Conservation (phyloP, 2,329 filamentous ascomycete genomes). For the Monilinia polystroma region DNA sequence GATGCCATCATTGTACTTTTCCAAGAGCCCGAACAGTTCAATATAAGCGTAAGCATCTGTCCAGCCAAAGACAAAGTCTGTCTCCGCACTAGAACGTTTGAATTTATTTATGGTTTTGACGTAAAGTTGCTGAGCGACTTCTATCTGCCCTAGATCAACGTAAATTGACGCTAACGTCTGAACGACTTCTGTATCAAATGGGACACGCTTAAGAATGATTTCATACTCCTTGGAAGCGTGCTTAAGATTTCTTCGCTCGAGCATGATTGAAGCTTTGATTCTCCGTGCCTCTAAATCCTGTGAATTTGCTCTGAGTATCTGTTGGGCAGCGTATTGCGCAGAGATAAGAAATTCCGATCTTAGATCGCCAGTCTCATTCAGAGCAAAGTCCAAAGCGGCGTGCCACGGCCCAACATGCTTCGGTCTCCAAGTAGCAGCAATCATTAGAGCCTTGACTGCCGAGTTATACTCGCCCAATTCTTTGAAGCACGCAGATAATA, state of each 20-base stretch:
- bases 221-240: constrained; percentile 58
- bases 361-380: constrained; percentile 51
- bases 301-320: constrained; percentile 57
- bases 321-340: constrained; percentile 58
- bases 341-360: constrained; percentile 50
- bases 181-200: constrained; percentile 48
- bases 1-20: constrained; percentile 65
- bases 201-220: constrained; percentile 49
- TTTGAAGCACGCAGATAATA: constrained; percentile 59
- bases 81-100: constrained; percentile 25
- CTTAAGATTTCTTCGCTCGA: constrained; percentile 54
- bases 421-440: constrained; percentile 61
- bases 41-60: constrained; percentile 82
- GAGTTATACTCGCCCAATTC: constrained; percentile 58
- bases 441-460: constrained; percentile 59
- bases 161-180: constrained; percentile 40
- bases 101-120: constrained; percentile 38
- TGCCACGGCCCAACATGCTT: constrained; percentile 62
- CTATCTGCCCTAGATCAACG: constrained; percentile 40
- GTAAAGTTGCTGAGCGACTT: constrained; percentile 41
- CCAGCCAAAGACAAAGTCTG: constrained; percentile 52
- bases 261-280: constrained; percentile 58
- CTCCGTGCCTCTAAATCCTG: constrained; percentile 54
- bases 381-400: constrained; percentile 55
- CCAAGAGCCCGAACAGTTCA: constrained; percentile 70